Evolutionary conservation across 257 asterid genomes (phyloP).

Genomic region (Ophiorrhiza pumila): DNA sequence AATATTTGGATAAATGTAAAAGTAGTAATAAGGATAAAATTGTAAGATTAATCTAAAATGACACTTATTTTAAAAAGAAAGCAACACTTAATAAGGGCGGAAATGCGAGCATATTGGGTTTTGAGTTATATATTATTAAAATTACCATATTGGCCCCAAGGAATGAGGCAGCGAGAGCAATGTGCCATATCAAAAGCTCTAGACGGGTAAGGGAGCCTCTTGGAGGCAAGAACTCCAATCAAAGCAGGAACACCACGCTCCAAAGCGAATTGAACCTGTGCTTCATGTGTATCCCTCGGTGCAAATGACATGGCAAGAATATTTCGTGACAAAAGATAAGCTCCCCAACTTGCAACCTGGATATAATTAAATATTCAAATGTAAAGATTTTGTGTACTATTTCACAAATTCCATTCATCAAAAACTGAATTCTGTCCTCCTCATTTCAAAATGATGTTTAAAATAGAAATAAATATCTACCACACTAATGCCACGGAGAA

Average conservation of each 20-base stretch:
- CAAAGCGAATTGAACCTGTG: slow-evolving; percentile 82
- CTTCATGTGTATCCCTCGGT: slow-evolving; percentile 86
- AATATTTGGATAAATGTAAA: no score
- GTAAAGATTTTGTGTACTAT: not conserved
- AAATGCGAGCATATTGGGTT: not conserved
- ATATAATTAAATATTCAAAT: not conserved
- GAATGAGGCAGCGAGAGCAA: slow-evolving; percentile 92
- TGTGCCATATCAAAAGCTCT: slow-evolving; percentile 91
- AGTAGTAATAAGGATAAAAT: no score
- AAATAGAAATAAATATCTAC: not conserved
- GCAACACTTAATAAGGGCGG: no score
- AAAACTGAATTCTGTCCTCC: slow-evolving; percentile 4
- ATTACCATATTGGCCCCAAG: slow-evolving; percentile 82
- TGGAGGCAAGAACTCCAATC: slow-evolving; percentile 82
- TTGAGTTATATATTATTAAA: not conserved
- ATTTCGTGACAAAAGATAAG: slow-evolving; percentile 70
- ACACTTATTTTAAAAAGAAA: no score
- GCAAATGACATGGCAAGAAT: slow-evolving; percentile 82
- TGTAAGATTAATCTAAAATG: no score
- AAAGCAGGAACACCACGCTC: slow-evolving; percentile 92
- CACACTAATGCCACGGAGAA: not conserved
- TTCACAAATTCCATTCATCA: not conserved
- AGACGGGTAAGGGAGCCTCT: slow-evolving; percentile 89
- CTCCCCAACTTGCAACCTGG: slow-evolving; percentile 96
- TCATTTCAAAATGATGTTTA: not conserved